Base-by-base conservation (phyloP, 2,329 filamentous ascomycete genomes). In the Pyrenophora tritici-repentis region DNA sequence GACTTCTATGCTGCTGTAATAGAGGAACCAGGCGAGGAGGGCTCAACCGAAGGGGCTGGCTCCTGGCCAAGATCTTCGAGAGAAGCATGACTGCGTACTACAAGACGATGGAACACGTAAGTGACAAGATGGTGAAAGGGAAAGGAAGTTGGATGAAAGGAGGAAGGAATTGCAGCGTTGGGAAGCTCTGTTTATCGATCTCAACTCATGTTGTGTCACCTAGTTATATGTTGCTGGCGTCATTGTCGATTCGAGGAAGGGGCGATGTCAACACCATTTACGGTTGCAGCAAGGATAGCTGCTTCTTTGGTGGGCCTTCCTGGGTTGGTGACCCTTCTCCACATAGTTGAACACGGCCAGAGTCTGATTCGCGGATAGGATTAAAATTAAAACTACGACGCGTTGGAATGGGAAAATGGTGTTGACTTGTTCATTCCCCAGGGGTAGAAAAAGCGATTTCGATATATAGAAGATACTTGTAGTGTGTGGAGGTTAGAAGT, bases 71-170 rank as follows among this genome's bases (percentile, higher is more conserved):
- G 9, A 35, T 31, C 7, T 24, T 45, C 4, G 42, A 16, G 9
- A 32, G 12, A 10, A 55, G 20, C 53, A 63, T 61, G 8, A 6
- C 46, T 33, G 14, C 17, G 14, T 14, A 29, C 9, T 20, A 20
- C 18, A 20, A 20, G 22, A 24, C 22, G 22, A 24, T 24, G n/a
- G n/a, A 6, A 10, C 13, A 9, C 18, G n/a, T 7, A 16, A 16
- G 12, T 14, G 17, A 1, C 1, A 33, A 4, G 17, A 31, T 2
- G 24, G 26, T 18, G 14, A 37, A 13, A 16, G 20, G 31, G 22
- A 43, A 12, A 29, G 3, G 38, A 38, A 14, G 12, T 29, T 12
- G 40, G 35, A 12, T 13, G 12, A 6, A 35, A 20, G 14, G n/a
- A 8, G 17, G 14, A 31, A 52, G 29, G n/a, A 6, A 29, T 18